Evolutionary conservation across 805 yeast genomes (phyloP), one percentile per base, ranked within the genome.

Genomic region (Torulaspora delbrueckii): DNA sequence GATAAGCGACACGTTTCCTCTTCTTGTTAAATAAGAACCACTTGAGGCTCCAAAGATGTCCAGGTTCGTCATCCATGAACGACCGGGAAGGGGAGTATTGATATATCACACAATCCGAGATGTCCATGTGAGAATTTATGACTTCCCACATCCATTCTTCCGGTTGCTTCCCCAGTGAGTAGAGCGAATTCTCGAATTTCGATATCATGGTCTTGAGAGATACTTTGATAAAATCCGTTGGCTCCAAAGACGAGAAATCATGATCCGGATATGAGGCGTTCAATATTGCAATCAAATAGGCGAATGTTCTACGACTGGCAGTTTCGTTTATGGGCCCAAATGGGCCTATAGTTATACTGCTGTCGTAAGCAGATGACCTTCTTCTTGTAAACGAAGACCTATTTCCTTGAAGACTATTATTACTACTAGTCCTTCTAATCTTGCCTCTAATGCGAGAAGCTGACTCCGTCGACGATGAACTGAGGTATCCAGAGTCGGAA

Each of bases 181-280:
- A 75, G 56, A 91, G 74, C 3, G 90, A 72, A 54, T 87, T 86
- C 63, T 89, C 88, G 59, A 93, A 82, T 44, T 81, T 78, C 25
- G 81, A 73, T 48, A 79, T 78, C 54, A 79, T 75, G 46, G 73
- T 79, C 62, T 63, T 69, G 52, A 58, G 65, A 37, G 59, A 66
- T 42, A 65, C 77, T n/a, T 86, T 77, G 33, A 72, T 68, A 65
- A 85, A 85, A 63, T 81, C 83, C 14, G 73, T 73, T 1, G 99
- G 99, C 59, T 86, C 88, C 51, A 93, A 76, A 22, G 84, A 77
- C 9, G 95, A 77, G 58, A 91, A 93, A 61, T 93, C 99, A 59
- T 93, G 96, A 63, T 93, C 99, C 0, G 99, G 98, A 61, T 86
- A 91, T 4, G 95, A 83, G 6, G 95, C 86, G 64, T 93, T 93